Conservation (phyloP, 2,329 filamentous ascomycete genomes). For the Dactylellina drechsleri region DNA sequence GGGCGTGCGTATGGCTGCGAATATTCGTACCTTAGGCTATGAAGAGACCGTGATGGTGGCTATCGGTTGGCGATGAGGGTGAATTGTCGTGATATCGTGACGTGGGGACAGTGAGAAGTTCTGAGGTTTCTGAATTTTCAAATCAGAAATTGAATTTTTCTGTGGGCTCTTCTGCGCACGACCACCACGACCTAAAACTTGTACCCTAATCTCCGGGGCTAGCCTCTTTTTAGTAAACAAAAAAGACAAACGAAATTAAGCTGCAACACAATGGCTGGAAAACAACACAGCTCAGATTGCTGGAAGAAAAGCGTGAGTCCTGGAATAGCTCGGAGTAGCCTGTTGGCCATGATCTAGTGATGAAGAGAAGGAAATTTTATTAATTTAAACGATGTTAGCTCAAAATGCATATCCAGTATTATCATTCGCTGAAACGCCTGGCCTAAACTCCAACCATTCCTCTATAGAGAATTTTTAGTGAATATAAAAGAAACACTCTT, state of each 20-base stretch:
- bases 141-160: constrained; percentile 29
- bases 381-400: neutral
- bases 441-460: constrained; percentile 1
- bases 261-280: constrained; percentile 8
- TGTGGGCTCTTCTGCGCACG: constrained; percentile 21
- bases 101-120: constrained; percentile 3
- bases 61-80: constrained; percentile 18
- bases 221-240: constrained; percentile 1
- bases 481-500: constrained; percentile 59
- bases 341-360: neutral
- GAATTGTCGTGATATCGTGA: constrained; percentile 45
- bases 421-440: neutral
- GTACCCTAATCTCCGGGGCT: constrained; percentile 41
- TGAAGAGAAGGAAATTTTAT: neutral
- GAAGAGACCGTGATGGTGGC: constrained; percentile 37
- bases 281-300: neutral
- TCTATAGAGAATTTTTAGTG: constrained; percentile 38
- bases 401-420: neutral
- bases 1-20: constrained; percentile 25
- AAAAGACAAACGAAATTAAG: neutral
- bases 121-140: constrained; percentile 16
- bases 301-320: too few species aligned
- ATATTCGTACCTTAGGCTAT: constrained; percentile 48
- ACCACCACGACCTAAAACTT: constrained; percentile 19
- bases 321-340: neutral